phyloP scores from a whole-genome alignment of 306 rosid species.

The Cicer cuneatum region DNA sequence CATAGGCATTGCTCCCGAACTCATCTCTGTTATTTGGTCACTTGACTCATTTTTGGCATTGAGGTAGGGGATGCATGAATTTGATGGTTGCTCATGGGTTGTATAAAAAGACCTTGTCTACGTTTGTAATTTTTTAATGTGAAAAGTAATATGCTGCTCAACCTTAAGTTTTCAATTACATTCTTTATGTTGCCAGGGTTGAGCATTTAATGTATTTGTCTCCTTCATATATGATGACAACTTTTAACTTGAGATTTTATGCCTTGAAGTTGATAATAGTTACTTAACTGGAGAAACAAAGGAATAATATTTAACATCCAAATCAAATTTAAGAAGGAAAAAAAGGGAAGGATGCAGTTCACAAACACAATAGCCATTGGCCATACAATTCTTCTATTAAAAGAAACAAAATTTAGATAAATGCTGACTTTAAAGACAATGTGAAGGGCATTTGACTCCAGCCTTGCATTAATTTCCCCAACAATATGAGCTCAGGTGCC shows the following conservation, averaged over 20 bases:
- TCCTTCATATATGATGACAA: too few relatives aligned
- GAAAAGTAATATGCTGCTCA: not conserved
- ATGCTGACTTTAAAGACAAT: constrained; percentile 36
- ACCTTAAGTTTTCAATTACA: not conserved
- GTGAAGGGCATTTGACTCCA: constrained; percentile 37
- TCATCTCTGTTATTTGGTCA: not conserved
- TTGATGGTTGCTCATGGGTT: not conserved
- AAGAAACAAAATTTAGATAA: constrained; percentile 19
- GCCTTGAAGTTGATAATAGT: not conserved
- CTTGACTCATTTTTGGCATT: not conserved
- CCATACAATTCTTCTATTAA: constrained; percentile 10
- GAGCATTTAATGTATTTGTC: too few relatives aligned
- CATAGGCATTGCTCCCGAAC: not conserved
- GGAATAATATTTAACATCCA: not conserved
- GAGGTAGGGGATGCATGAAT: not conserved
- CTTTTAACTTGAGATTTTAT: not conserved
- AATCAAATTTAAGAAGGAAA: constrained; percentile 23
- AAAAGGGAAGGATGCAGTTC: constrained; percentile 1
- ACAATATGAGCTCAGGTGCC: constrained; percentile 51
- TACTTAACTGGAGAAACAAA: not conserved
- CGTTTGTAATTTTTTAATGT: not conserved
- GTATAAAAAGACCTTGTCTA: too few relatives aligned
- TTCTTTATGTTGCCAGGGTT: too few relatives aligned
- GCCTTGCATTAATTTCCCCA: constrained; percentile 39
- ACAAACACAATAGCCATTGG: constrained; percentile 7